phyloP scores from a whole-genome alignment of 768 basidiomycete species.

The Pleurotus sapidus region DNA sequence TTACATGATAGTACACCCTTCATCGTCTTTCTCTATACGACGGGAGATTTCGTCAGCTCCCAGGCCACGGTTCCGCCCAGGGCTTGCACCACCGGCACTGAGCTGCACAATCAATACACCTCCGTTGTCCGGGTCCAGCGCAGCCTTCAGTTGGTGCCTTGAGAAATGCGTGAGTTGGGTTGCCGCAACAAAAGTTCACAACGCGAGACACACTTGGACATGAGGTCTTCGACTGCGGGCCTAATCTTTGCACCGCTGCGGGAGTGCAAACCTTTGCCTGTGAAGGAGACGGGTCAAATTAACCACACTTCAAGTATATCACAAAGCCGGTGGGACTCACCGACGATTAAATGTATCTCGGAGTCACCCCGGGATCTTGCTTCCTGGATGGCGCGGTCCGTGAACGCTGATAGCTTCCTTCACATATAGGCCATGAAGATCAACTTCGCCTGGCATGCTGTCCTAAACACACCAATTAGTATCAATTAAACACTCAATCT shows the following conservation, averaged over 20 bases:
- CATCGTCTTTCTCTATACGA: slow-evolving; percentile 48
- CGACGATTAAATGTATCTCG: slow-evolving; percentile 81
- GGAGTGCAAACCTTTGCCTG: slow-evolving; percentile 89
- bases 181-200: not conserved
- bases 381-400: slow-evolving; percentile 66
- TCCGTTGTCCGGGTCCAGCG: slow-evolving; percentile 75
- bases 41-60: slow-evolving; percentile 57
- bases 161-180: not conserved
- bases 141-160: slow-evolving; percentile 71
- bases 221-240: slow-evolving; percentile 86
- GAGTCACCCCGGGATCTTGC: slow-evolving; percentile 62
- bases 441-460: slow-evolving; percentile 71
- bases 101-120: slow-evolving; percentile 85
- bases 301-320: not conserved
- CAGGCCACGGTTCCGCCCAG: slow-evolving; percentile 21
- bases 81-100: slow-evolving; percentile 22
- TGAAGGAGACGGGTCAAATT: not conserved
- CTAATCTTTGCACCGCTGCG: slow-evolving; percentile 80
- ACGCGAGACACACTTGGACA: slow-evolving; percentile 59
- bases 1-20: slow-evolving; percentile 72
- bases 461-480: slow-evolving; percentile 36
- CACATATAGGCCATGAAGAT: slow-evolving; percentile 91
- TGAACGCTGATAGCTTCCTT: slow-evolving; percentile 82
- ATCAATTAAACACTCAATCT: not conserved
- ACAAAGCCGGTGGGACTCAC: slow-evolving; percentile 35